Base-by-base conservation (phyloP, 768 basidiomycete species). In the Phylloporus rhodoxanthus region DNA sequence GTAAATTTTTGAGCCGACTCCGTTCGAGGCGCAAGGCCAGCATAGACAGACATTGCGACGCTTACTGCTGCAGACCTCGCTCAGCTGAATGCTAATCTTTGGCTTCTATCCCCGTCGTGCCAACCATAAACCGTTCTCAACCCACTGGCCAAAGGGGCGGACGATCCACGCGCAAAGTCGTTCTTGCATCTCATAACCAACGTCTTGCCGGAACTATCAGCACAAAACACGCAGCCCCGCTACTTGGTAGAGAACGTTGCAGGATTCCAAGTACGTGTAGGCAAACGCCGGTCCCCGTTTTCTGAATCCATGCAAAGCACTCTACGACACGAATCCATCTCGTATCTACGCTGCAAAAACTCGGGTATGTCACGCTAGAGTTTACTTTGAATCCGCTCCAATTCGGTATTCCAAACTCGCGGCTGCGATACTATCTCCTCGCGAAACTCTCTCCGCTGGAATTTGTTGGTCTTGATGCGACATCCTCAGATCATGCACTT, bases 91-190 rank as follows among this genome's bases (percentile, higher is more conserved):
- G 83, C 85, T 15, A 66, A 82, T 53, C 62, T 88, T 5, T 91
- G 89, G 88, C 75, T 91, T 15, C 65, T 89, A 39, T 90, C 88
- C 0, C 89, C 88, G 5, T 80, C 87, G 7, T 91, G 88, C 63
- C 88, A 91, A 59, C 89, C 89, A 0, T 91, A 90, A 58, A 90
- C 89, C 0, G 78, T 87, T 2, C 69, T 91, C 45, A 89, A 87
- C 59, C 81, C 85, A 4, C 70, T 75, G 13, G 84, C 85, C 8
- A 83, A 82, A 69, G 87, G 85, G 9, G 78, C 76, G 8, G 68
- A 68, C 10, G 89, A 91, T 68, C 84, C 87, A 10, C 79, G 87
- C 13, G 87, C 87, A 8, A 73, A 74, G 52, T 87, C 85, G 0
- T 91, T 91, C 64, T 71, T 89, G 19, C 81, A 86, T 63, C 75